These are phyloP conservation scores for Termitomyces sp. DNA, from an alignment of 768 basidiomycete species.

Conservation along the genomic window DNA sequence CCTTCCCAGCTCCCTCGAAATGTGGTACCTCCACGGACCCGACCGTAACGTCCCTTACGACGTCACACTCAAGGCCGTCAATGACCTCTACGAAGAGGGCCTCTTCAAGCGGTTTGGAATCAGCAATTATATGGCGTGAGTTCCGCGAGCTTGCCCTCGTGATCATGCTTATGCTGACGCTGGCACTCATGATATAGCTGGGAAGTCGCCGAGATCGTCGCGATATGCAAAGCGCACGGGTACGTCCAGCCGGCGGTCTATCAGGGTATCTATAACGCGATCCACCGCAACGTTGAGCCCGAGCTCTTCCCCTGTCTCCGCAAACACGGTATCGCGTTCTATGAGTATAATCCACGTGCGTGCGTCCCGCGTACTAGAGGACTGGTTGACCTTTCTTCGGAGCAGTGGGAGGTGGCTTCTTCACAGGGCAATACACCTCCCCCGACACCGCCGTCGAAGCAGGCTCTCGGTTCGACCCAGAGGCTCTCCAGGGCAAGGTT, in stretches of 20 bases:
- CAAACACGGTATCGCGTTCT: slow-evolving; percentile 52
- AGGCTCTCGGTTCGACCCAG: slow-evolving; percentile 42
- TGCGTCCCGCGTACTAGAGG: not conserved
- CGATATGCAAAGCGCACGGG: slow-evolving; percentile 48
- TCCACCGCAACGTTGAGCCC: slow-evolving; percentile 34
- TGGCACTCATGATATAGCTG: slow-evolving; percentile 18
- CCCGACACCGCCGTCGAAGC: slow-evolving; percentile 33
- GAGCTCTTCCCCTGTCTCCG: slow-evolving; percentile 52
- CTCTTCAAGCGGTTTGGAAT: slow-evolving; percentile 59
- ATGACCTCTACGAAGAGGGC: slow-evolving; percentile 53
- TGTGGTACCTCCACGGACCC: slow-evolving; percentile 57
- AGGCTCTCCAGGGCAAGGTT: slow-evolving; percentile 40
- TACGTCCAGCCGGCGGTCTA: slow-evolving; percentile 53
- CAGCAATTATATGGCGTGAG: slow-evolving; percentile 53
- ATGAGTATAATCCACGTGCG: slow-evolving; percentile 51
- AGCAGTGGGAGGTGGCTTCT: slow-evolving; percentile 53
- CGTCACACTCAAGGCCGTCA: slow-evolving; percentile 46
- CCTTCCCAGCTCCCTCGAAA: slow-evolving; percentile 37
- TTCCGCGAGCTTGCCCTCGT: not conserved
- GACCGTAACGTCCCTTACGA: slow-evolving; percentile 54
- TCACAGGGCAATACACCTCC: slow-evolving; percentile 47
- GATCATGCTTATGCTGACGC: too few species aligned
- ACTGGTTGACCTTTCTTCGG: too few species aligned
- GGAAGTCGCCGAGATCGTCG: slow-evolving; percentile 53
- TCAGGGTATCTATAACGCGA: slow-evolving; percentile 40